Evolutionary conservation across 805 yeast genomes (phyloP), one percentile per base, ranked within the genome.

Genomic region (Wickerhamiella sorbophila): DNA sequence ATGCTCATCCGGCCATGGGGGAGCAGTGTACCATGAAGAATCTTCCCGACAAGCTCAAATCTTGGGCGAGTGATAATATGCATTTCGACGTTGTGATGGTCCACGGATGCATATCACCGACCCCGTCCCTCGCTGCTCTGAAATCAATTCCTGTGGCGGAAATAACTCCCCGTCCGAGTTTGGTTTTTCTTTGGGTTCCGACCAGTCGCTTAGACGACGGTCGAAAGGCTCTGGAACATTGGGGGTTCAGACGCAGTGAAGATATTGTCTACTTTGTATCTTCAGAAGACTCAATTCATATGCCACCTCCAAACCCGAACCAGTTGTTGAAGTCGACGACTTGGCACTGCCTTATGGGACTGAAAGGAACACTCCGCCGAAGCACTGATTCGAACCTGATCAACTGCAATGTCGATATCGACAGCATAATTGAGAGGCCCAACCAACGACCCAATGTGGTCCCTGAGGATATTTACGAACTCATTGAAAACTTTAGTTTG

Each of bases 321-420:
- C 51, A 67, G 1, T 56, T 82, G 20, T 67, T 82, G 42, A 76
- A 74, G 45, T 74, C 77, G 44, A 45, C 55, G 1, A 76, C 81
- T 59, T 87, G 95, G 95, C 96, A 88, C 61, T 87, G 96, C 54
- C 81, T 95, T 82, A 86, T 87, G 95, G 88, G 95, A 52, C 81
- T 87, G 41, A 87, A 94, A 2, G 96, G 96, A 2, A 87, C 96
- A 0, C 88, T 87, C 5, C 69, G 95, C 54, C 70, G 96, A 52
- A 74, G 93, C 2, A 75, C 77, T 0, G 96, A 87, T 61, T 72
- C 72, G 12, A 86, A 83, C 58, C 66, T 87, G 45, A 86, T 87
- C 46, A 93, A 87, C 57, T 88, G 96, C 62, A 87, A 87, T 55
- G 75, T 87, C 32, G 94, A 87, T 54, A 86, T 95, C 0, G 96